Evolutionary conservation across 139 green algal species (phyloP).

Genomic region (Mychonastes homosphaera): DNA sequence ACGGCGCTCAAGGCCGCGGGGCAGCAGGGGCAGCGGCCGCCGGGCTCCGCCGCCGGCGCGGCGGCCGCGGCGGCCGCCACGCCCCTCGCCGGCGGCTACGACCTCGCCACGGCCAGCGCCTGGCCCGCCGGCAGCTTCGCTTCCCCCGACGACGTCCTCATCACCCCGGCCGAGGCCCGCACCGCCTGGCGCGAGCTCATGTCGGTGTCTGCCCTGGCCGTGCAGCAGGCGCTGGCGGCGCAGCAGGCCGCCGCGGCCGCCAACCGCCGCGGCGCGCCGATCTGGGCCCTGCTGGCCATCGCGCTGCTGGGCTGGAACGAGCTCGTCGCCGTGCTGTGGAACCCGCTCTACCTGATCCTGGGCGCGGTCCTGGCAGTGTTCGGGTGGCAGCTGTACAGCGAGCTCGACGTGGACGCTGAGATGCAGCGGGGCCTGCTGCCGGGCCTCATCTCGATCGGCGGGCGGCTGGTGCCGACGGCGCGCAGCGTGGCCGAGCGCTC

Average conservation of each 20-base stretch:
- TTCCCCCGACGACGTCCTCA: conserved; percentile 28
- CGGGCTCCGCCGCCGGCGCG: too few species aligned
- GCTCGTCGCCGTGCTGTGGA: conserved; percentile 64
- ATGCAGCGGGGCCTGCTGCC: conserved; percentile 33
- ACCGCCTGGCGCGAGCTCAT: conserved; percentile 63
- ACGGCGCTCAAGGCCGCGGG: too few species aligned
- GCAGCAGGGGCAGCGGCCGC: too few species aligned
- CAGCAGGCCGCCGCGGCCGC: conserved; percentile 67
- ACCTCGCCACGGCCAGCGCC: conserved; percentile 32
- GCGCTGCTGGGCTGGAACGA: conserved; percentile 88
- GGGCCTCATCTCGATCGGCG: conserved; percentile 10
- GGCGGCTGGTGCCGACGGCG: too few species aligned
- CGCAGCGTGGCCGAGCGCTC: too few species aligned
- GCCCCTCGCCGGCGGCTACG: conserved; percentile 20
- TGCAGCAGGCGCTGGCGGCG: conserved; percentile 62
- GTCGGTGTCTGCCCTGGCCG: conserved; percentile 40
- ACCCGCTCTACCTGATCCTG: conserved; percentile 60
- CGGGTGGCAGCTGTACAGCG: conserved; percentile 34
- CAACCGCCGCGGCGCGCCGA: conserved; percentile 51
- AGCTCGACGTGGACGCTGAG: conserved; percentile 80
- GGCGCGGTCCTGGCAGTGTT: conserved; percentile 36
- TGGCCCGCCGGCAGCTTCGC: conserved; percentile 43
- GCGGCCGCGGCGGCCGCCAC: neutral
- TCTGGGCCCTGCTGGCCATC: conserved; percentile 85
- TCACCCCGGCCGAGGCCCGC: conserved; percentile 36